Conservation (phyloP, 202 grass and related monocot genomes). For the Alloteropsis angusta region DNA sequence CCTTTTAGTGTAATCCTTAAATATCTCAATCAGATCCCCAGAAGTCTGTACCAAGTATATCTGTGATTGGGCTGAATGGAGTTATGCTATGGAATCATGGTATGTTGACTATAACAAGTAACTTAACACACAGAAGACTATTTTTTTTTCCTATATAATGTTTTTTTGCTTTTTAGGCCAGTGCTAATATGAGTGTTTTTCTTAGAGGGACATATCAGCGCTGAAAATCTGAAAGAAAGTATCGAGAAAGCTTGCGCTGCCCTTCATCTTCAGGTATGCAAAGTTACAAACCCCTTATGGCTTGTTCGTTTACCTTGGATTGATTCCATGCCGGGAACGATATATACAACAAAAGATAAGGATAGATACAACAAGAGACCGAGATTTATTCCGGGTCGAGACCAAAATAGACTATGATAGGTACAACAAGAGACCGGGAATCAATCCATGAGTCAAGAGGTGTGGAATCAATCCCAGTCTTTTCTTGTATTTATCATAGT, state of each 20-base stretch:
- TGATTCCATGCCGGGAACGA: too few relatives aligned
- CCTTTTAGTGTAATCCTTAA: slow-evolving; percentile 40
- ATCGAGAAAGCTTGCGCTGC: slow-evolving; percentile 75
- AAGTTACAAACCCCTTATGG: neutral
- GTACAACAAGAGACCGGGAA: too few relatives aligned
- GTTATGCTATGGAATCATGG: slow-evolving; percentile 83
- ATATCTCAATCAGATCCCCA: slow-evolving; percentile 71
- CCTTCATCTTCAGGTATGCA: slow-evolving; percentile 61
- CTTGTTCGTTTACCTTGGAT: too few relatives aligned
- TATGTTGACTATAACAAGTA: slow-evolving; percentile 30
- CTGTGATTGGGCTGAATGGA: slow-evolving; percentile 85
- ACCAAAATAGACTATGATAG: too few relatives aligned
- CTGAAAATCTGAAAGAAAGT: slow-evolving; percentile 63
- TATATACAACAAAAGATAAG: too few relatives aligned
- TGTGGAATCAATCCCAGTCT: too few relatives aligned
- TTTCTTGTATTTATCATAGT: too few relatives aligned
- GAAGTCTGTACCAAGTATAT: slow-evolving; percentile 72
- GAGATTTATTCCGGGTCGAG: too few relatives aligned
- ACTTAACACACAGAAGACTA: neutral
- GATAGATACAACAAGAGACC: too few relatives aligned
- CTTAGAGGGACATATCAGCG: slow-evolving; percentile 59
- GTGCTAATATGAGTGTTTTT: slow-evolving; percentile 17
- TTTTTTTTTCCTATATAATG: neutral
- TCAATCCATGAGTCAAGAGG: too few relatives aligned
- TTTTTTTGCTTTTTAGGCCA: neutral